A percentile compares a stretch with the other conserved stretches of the same genome.
Evolutionary conservation across 768 basidiomycete species (phyloP).

Genomic region (Naganishia vishniacii): DNA sequence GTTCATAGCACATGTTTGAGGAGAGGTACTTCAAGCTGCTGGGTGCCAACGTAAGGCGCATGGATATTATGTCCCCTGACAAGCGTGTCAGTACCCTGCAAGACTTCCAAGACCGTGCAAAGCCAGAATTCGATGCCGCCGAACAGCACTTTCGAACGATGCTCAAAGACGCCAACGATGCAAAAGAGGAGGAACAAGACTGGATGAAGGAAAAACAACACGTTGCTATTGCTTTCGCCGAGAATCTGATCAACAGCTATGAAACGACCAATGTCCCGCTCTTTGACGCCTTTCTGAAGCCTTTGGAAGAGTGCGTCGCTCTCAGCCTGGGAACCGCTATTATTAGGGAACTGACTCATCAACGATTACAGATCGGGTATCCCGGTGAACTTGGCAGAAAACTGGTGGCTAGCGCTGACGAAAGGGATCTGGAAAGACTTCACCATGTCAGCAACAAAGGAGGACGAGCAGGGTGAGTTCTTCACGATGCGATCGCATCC

Average conservation of each 20-base stretch:
- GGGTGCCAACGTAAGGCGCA: background rate
- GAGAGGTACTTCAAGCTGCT: slow-evolving; percentile 6
- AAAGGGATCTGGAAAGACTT: slow-evolving; percentile 12
- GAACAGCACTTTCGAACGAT: background rate
- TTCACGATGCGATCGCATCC: no score
- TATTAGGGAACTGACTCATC: background rate
- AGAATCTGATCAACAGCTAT: background rate
- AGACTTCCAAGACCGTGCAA: background rate
- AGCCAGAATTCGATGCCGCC: background rate
- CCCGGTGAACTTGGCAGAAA: slow-evolving; percentile 7
- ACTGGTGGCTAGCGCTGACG: slow-evolving; percentile 21
- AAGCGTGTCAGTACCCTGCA: background rate
- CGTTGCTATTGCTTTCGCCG: background rate
- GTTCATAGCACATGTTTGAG: slow-evolving; percentile 3
- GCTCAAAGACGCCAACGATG: background rate
- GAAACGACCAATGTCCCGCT: background rate
- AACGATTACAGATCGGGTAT: slow-evolving; percentile 4
- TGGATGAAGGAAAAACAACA: background rate
- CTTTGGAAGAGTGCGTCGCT: slow-evolving; percentile 4
- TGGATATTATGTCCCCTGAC: slow-evolving; percentile 8
- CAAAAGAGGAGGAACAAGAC: background rate
- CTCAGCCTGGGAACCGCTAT: no score
- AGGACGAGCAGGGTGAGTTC: background rate
- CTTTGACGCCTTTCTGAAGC: slow-evolving; percentile 1
- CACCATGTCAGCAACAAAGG: background rate